Conservation (phyloP, 2,329 filamentous ascomycete genomes). For the Corynespora cassiicola region DNA sequence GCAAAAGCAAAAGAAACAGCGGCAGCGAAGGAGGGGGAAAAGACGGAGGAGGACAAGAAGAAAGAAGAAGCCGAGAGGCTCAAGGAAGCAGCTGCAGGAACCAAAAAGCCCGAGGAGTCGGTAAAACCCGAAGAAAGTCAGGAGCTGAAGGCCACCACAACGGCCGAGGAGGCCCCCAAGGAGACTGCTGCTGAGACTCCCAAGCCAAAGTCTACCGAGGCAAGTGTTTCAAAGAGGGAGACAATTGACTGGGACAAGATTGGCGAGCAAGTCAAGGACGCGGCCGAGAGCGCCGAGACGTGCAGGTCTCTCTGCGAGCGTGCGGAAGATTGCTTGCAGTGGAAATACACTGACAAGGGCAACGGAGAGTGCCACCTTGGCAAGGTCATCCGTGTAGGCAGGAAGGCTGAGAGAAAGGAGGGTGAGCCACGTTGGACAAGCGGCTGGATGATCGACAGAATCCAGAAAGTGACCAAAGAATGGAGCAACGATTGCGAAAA, state of each 20-base stretch:
- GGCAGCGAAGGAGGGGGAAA: too few species aligned
- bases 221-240: too few species aligned
- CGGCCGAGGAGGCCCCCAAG: too few species aligned
- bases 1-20: background rate
- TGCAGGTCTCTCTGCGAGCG: constrained; percentile 37
- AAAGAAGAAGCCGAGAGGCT: constrained; percentile 1
- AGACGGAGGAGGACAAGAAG: constrained; percentile 12
- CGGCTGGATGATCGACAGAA: constrained; percentile 45
- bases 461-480: constrained; percentile 21
- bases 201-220: too few species aligned
- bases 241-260: constrained; percentile 23
- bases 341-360: constrained; percentile 32
- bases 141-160: too few species aligned
- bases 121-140: too few species aligned
- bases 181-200: too few species aligned
- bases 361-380: constrained; percentile 42
- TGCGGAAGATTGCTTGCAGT: constrained; percentile 44
- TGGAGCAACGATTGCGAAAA: constrained; percentile 37
- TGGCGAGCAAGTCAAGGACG: constrained; percentile 24
- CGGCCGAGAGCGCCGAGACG: constrained; percentile 24
- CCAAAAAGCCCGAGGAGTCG: too few species aligned
- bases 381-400: constrained; percentile 37
- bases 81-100: too few species aligned
- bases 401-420: constrained; percentile 14
- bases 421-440: constrained; percentile 34